Percentiles rank a stretch among this genome's conserved stretches.
Conservation (phyloP, 306 rosid genomes). For the Ormosia emarginata region DNA sequence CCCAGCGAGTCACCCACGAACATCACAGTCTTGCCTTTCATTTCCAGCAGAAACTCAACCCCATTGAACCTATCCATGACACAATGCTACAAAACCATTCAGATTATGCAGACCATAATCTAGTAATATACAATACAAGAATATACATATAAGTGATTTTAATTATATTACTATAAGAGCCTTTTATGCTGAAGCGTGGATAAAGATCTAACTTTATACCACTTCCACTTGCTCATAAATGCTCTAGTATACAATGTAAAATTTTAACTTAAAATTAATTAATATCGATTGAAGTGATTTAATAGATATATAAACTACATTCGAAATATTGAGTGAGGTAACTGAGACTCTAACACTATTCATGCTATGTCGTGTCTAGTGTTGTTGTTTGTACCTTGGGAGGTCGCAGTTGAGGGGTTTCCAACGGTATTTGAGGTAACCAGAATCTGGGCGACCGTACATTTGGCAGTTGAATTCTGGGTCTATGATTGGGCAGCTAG, state of each 20-base stretch:
- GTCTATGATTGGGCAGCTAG: conserved; percentile 67
- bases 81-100: conserved; percentile 34
- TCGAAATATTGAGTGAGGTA: too few relatives aligned
- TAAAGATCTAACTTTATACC: too few relatives aligned
- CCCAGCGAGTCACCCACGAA: conserved; percentile 86
- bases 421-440: conserved; percentile 79
- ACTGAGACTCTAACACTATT: too few relatives aligned
- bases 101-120: not conserved
- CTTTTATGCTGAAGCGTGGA: too few relatives aligned
- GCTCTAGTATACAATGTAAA: too few relatives aligned
- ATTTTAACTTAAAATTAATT: too few relatives aligned
- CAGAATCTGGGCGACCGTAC: conserved; percentile 81
- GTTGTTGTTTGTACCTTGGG: conserved; percentile 54
- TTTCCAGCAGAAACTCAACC: conserved; percentile 57
- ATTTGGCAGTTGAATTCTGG: conserved; percentile 77
- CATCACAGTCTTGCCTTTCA: conserved; percentile 74
- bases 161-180: too few relatives aligned
- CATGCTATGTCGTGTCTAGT: not conserved
- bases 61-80: conserved; percentile 67
- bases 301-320: too few relatives aligned
- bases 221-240: too few relatives aligned
- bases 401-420: conserved; percentile 74
- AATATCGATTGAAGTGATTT: too few relatives aligned
- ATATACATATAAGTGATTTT: too few relatives aligned
- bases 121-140: not conserved